Percentiles rank a stretch among this genome's conserved stretches.
phyloP scores from a whole-genome alignment of 257 asterid genomes.

The Solanum lycopersicoides region DNA sequence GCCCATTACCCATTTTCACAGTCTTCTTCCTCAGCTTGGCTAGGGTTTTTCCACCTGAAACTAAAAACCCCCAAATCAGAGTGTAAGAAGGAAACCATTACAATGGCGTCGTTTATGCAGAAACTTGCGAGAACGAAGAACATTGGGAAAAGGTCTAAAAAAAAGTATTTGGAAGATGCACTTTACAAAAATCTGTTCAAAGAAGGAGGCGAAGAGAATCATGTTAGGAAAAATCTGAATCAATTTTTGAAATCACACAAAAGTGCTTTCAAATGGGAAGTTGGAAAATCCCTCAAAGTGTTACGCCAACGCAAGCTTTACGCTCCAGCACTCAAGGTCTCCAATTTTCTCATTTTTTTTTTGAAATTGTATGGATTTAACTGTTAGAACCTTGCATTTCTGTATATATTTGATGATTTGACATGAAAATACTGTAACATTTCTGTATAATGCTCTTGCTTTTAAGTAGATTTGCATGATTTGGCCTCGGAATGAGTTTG shows the following conservation, averaged over 20 bases:
- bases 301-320: conserved; percentile 71
- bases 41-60: background rate
- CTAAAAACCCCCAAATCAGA: background rate
- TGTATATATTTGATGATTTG: background rate
- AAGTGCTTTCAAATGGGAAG: conserved; percentile 91
- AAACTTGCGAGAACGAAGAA: conserved; percentile 47
- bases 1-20: background rate
- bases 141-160: conserved; percentile 49
- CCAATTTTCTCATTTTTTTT: background rate
- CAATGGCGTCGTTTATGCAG: conserved; percentile 77
- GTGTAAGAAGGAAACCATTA: background rate
- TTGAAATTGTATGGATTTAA: background rate
- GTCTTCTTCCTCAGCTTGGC: background rate
- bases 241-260: conserved; percentile 57
- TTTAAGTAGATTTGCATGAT: background rate
- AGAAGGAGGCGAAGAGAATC: conserved; percentile 58
- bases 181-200: conserved; percentile 72
- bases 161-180: conserved; percentile 70
- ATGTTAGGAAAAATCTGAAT: conserved; percentile 48
- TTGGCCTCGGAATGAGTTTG: background rate
- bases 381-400: background rate
- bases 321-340: conserved; percentile 74
- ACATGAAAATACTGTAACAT: background rate
- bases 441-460: background rate
- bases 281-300: conserved; percentile 56